A percentile compares a stretch with the other conserved stretches of the same genome.
Conservation (phyloP, 345 rosid species). For the Carallia brachiata region DNA sequence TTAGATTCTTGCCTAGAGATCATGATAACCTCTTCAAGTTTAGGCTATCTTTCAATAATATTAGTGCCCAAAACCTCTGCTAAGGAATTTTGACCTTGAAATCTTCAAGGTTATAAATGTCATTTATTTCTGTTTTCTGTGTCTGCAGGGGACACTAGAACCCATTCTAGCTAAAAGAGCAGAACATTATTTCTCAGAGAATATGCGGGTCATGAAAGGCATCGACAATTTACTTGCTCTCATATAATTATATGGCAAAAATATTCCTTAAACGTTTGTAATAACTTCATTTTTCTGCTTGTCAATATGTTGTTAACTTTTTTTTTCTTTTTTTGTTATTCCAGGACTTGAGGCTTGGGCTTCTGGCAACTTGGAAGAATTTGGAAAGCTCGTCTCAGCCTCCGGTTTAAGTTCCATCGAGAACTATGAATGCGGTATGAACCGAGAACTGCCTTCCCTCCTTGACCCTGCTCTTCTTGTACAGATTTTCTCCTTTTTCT, state of each 20-base stretch:
- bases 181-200: constrained; percentile 85
- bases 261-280: not conserved
- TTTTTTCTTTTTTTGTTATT: constrained; percentile 2
- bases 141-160: constrained; percentile 50
- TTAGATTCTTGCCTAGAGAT: not conserved
- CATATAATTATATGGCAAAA: constrained; percentile 7
- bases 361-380: constrained; percentile 58
- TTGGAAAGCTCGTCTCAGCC: constrained; percentile 78
- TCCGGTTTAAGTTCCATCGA: constrained; percentile 87
- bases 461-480: not conserved
- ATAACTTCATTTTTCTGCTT: not conserved
- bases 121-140: not conserved
- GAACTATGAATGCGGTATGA: constrained; percentile 87
- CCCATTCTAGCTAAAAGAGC: constrained; percentile 73
- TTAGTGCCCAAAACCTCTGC: too few species aligned
- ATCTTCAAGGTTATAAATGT: not conserved
- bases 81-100: too few species aligned
- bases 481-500: not conserved
- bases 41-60: too few species aligned
- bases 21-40: too few species aligned
- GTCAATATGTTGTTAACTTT: not conserved
- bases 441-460: not conserved
- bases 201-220: constrained; percentile 75
- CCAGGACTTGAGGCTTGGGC: constrained; percentile 89
- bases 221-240: constrained; percentile 8